Evolutionary conservation across 1,284 basidiomycete genomes (phyloP).

Genomic region (Ustilago crameri): DNA sequence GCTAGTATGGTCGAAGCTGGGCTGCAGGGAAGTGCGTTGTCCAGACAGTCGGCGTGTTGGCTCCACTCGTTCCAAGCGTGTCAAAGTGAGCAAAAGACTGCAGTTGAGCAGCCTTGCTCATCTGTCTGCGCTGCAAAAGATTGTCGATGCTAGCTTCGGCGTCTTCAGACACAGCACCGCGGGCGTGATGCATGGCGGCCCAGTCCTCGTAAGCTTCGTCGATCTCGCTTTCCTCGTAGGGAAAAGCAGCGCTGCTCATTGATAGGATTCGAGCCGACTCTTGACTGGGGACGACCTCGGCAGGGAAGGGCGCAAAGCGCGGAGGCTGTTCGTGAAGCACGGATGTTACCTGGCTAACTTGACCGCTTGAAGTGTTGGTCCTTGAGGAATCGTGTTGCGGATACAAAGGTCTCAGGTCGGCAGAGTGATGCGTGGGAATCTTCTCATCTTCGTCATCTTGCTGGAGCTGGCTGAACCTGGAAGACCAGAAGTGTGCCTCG

Average conservation of each 20-base stretch:
- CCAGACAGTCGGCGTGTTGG: constrained; percentile 41
- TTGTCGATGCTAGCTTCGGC: constrained; percentile 35
- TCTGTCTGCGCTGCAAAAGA: constrained; percentile 21
- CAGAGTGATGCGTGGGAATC: neutral
- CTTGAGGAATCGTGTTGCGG: constrained; percentile 11
- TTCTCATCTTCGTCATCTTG: neutral
- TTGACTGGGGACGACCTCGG: constrained; percentile 8
- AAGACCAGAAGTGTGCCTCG: constrained; percentile 45
- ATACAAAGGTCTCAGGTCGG: neutral
- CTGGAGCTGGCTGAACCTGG: constrained; percentile 23
- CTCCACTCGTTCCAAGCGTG: constrained; percentile 17
- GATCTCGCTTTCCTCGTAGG: constrained; percentile 9
- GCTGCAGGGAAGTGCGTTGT: constrained; percentile 44
- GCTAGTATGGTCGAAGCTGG: constrained; percentile 46
- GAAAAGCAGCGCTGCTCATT: neutral
- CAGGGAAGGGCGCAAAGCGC: constrained; percentile 26
- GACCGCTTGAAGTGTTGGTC: constrained; percentile 37
- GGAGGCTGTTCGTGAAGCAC: constrained; percentile 41
- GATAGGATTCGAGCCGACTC: neutral
- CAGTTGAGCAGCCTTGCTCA: constrained; percentile 21
- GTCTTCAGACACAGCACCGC: constrained; percentile 38
- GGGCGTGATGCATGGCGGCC: constrained; percentile 45
- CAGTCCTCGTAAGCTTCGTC: constrained; percentile 47
- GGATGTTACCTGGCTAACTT: constrained; percentile 39
- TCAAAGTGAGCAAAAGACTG: constrained; percentile 25